Evolutionary conservation across 2,329 filamentous ascomycete genomes (phyloP), one percentile per base, ranked within the genome.

Genomic region (Talaromyces albobiverticillius): DNA sequence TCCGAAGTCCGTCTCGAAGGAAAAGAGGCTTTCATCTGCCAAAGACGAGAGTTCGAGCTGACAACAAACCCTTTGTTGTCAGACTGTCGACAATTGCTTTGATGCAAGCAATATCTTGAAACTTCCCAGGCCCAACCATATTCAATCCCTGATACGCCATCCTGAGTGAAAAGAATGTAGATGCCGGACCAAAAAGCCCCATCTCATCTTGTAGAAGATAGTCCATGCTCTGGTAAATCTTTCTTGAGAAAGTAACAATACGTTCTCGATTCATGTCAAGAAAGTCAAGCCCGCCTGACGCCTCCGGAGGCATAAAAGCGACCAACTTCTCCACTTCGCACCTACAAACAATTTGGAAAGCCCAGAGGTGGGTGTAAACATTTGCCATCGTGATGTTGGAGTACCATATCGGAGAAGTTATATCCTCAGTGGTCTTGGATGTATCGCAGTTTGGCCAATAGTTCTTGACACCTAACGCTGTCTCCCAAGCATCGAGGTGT

Each of bases 181-280:
- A 74, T 0, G 69, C 68, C 3, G 67, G 67, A 0, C 74, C 73
- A 52, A 67, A 75, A 0, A 76, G 57, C 16, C 65, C 70, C 68
- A 76, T 71, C 18, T 71, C 64, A 16, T 73, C 69, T 53, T 68
- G 68, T 14, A 73, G 57, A 7, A 75, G 53, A 53, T 73, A 76
- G 6, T 68, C 64, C 41, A 70, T 68, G 38, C 71, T 72, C 23
- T 63, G 59, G 38, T 67, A 67, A 13, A 71, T 69, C 54, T 62
- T 64, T 0, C 48, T 54, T 1, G 65, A 65, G 1, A 70, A 51
- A 11, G 51, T 50, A 14, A 14, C 13, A 8, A 14, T 34, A 10
- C 13, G 31, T 14, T 8, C 31, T 34, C 7, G 31, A 14, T 10
- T 10, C 9, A 6, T 10, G 7, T 10, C 31, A 14, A 34, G 5